Evolutionary conservation across 2,329 filamentous ascomycete genomes (phyloP), one percentile per base, ranked within the genome.

Genomic region (Colletotrichum sp.): DNA sequence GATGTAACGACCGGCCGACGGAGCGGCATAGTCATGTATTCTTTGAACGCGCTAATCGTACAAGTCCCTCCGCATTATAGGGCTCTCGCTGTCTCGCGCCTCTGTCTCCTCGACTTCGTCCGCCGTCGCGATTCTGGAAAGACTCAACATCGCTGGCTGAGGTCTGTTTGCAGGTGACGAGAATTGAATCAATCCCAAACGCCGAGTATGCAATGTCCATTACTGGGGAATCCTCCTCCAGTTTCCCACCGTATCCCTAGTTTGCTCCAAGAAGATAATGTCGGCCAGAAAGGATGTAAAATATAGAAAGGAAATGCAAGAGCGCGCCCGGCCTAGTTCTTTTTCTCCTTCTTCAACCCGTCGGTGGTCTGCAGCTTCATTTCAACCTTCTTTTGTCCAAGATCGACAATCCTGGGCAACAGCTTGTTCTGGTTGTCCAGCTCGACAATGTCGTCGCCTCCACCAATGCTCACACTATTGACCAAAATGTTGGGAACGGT

Each of bases 401-500:
- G 88, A 30, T 90, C 89, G 83, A 91, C 92, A 77, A 98, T 90
- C 83, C 93, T 97, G 72, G 91, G 90, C 9, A 92, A 90, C 77
- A 98, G 87, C 73, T 91, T 90, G 78, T 93, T 92, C 36, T 90
- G 89, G 32, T 87, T 84, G 82, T 96, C 92, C 76, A 98, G 87
- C 30, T 91, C 92, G 65, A 92, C 90, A 72, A 99, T 91, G 76
- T 98, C 95, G 82, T 98, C 96, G 66, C 95, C 93, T 27, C 97
- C 97, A 63, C 97, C 97, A 77, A 98, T 95, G 84, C 94, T 97
- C 83, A 93, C 93, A 61, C 95, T 96, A 81, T 95, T 95, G 80
- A 99, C 90, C 79, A 99, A 89, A 44, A 98, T 90, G 82, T 99
- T 99, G 19, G 97, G 97, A 0, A 99, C 97, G 0, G 97, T 99